A percentile compares a stretch with the other conserved stretches of the same genome.
Evolutionary conservation across 805 yeast species (phyloP).

Genomic region (Kodamaea laetipori): DNA sequence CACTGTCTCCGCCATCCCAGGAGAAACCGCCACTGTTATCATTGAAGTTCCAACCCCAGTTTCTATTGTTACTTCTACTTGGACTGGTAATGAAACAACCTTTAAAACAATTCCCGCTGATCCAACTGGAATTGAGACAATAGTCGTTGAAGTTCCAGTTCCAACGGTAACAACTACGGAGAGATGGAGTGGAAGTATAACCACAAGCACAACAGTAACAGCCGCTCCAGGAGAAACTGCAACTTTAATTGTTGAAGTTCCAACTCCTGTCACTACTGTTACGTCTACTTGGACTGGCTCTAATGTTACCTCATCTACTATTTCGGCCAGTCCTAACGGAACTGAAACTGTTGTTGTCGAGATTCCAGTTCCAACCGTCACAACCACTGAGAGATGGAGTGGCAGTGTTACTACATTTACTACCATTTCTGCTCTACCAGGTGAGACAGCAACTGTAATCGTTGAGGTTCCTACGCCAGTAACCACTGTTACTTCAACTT

Average conservation of each 20-base stretch:
- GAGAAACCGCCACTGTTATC: conserved; percentile 15
- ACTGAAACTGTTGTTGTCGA: conserved; percentile 17
- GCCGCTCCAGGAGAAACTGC: too few species aligned
- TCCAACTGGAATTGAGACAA: conserved; percentile 11
- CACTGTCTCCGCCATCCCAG: conserved; percentile 16
- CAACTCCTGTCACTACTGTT: conserved; percentile 15
- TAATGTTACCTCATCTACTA: too few species aligned
- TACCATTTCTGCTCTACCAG: conserved; percentile 18
- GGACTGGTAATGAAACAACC: conserved; percentile 13
- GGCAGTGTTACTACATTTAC: conserved; percentile 25
- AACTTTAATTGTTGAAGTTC: too few species aligned
- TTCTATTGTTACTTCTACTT: not conserved
- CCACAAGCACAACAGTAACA: too few species aligned
- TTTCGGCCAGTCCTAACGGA: conserved; percentile 13
- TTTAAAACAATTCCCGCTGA: conserved; percentile 7
- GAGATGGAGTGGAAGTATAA: too few species aligned
- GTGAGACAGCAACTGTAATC: conserved; percentile 10
- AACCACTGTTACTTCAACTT: conserved; percentile 9
- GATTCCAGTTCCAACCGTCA: conserved; percentile 12
- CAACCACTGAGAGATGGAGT: conserved; percentile 8
- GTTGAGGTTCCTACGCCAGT: conserved; percentile 9
- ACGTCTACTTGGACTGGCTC: conserved; percentile 16
- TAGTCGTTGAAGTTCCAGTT: conserved; percentile 15
- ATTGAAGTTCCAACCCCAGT: conserved; percentile 15
- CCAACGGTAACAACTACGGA: too few species aligned